Conservation (phyloP, 2,329 filamentous ascomycete genomes). For the Stromatinia cepivora region DNA sequence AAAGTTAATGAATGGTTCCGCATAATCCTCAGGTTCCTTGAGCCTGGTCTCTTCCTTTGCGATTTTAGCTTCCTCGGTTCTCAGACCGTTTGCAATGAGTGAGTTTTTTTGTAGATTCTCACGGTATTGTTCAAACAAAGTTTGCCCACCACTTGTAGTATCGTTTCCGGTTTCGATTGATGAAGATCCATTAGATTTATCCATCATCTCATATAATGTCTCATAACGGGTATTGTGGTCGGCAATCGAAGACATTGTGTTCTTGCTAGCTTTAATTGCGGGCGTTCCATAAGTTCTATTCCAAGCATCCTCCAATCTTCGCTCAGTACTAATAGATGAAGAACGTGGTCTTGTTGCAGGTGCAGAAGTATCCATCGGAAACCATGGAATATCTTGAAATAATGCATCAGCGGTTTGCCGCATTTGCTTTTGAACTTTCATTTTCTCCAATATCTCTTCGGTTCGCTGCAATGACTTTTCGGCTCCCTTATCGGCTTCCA, state of each 20-base stretch:
- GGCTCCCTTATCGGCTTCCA: neutral
- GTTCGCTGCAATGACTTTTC: no score
- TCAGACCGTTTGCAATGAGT: neutral
- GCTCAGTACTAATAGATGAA: no score
- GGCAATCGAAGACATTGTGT: no score
- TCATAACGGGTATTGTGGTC: neutral
- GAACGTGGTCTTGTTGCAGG: no score
- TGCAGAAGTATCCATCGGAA: no score
- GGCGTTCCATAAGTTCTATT: no score
- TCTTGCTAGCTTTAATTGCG: no score
- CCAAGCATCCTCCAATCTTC: no score
- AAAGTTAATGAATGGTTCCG: conserved; percentile 83
- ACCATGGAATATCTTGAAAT: no score
- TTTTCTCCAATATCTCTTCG: no score
- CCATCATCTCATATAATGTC: conserved; percentile 1
- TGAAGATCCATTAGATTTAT: neutral
- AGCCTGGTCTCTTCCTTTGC: conserved; percentile 22
- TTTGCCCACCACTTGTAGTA: conserved; percentile 16
- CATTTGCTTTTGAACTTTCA: no score
- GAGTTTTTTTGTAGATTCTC: conserved; percentile 19
- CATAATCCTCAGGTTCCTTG: conserved; percentile 62
- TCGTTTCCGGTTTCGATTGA: neutral
- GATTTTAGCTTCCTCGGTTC: neutral
- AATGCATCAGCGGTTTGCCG: no score
- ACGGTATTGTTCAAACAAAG: conserved; percentile 32